Conservation (phyloP, 75 land plant genomes). For the Adiantum capillusveneris region DNA sequence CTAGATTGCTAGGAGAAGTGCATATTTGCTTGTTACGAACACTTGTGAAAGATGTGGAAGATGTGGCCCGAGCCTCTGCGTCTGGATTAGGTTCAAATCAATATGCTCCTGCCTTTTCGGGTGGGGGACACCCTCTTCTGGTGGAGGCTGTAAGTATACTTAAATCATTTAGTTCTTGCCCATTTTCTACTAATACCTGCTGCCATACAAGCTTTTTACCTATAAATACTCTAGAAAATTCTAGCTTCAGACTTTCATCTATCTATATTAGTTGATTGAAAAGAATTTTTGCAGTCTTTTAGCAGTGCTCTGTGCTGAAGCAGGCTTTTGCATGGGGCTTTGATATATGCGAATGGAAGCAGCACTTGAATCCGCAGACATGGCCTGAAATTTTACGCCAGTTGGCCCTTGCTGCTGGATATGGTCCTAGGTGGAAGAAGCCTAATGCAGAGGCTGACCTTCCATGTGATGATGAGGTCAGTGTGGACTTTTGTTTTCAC, state of each 20-base stretch:
- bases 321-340: slow-evolving; percentile 43
- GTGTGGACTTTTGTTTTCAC: background rate
- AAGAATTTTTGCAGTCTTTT: no score
- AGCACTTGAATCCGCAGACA: slow-evolving; percentile 34
- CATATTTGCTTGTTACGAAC: slow-evolving; percentile 27
- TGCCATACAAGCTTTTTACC: no score
- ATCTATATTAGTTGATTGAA: no score
- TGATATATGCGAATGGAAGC: slow-evolving; percentile 38
- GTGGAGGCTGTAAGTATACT: slow-evolving; percentile 29
- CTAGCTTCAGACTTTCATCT: no score
- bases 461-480: background rate
- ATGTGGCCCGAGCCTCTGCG: slow-evolving; percentile 32
- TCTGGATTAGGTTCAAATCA: slow-evolving; percentile 25
- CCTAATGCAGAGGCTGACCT: background rate
- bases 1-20: slow-evolving; percentile 27
- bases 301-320: background rate
- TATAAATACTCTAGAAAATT: no score
- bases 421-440: slow-evolving; percentile 39
- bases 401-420: slow-evolving; percentile 39
- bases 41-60: slow-evolving; percentile 30
- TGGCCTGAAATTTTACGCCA: slow-evolving; percentile 42
- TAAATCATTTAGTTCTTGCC: background rate
- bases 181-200: no score
- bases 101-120: slow-evolving; percentile 29
- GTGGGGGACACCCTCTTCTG: slow-evolving; percentile 36